Percentiles rank a stretch among this genome's conserved stretches.
phyloP scores from a whole-genome alignment of 2,329 filamentous ascomycete species.

The Phyllosticta paracitricarpa region DNA sequence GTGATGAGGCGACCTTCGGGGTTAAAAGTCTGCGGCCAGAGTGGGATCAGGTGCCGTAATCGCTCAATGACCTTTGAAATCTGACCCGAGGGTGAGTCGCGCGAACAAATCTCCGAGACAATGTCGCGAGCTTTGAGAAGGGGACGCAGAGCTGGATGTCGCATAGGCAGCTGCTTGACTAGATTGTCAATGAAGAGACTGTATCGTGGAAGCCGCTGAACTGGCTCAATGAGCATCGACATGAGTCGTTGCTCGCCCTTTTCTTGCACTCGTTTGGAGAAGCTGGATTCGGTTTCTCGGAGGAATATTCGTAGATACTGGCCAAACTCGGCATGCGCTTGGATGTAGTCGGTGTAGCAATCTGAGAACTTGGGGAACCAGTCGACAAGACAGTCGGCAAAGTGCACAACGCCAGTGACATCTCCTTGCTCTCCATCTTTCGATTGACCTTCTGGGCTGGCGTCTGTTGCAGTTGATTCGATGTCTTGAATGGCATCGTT shows the following conservation, averaged over 20 bases:
- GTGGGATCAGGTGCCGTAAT: slow-evolving; percentile 64
- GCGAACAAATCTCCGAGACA: slow-evolving; percentile 91
- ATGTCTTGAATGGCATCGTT: slow-evolving; percentile 70
- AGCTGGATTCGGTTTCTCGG: slow-evolving; percentile 67
- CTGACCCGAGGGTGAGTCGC: slow-evolving; percentile 62
- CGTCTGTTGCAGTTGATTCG: slow-evolving; percentile 49
- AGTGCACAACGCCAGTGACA: slow-evolving; percentile 64
- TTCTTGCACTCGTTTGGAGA: slow-evolving; percentile 68
- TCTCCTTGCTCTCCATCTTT: slow-evolving; percentile 38
- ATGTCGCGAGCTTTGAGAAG: slow-evolving; percentile 87
- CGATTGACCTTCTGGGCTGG: slow-evolving; percentile 63
- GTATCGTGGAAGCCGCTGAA: slow-evolving; percentile 88
- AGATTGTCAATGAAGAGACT: slow-evolving; percentile 96
- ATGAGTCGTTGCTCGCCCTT: slow-evolving; percentile 84
- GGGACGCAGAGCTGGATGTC: slow-evolving; percentile 71
- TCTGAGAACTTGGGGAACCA: slow-evolving; percentile 91
- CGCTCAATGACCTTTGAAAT: slow-evolving; percentile 65
- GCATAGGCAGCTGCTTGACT: slow-evolving; percentile 70
- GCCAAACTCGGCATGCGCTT: slow-evolving; percentile 78
- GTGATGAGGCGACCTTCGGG: slow-evolving; percentile 70
- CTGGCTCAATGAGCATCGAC: slow-evolving; percentile 89
- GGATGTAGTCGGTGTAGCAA: slow-evolving; percentile 89
- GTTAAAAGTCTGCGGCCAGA: slow-evolving; percentile 63
- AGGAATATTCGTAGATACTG: slow-evolving; percentile 70
- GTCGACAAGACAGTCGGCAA: slow-evolving; percentile 73